phyloP scores from a whole-genome alignment of 2,329 filamentous ascomycete species.

The Sporothrix inflata region DNA sequence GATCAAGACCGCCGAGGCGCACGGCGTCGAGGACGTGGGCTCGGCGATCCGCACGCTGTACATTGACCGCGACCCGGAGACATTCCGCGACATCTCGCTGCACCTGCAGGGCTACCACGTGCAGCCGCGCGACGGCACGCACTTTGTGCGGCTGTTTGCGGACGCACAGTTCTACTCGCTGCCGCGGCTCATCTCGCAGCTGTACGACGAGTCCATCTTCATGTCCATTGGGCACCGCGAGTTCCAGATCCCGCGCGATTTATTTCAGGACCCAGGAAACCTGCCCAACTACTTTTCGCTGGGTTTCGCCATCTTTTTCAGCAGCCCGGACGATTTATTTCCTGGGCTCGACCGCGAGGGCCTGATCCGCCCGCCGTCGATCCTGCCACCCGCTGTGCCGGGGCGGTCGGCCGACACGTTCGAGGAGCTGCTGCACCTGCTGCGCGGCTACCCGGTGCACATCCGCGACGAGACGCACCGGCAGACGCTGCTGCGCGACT shows the following conservation, averaged over 20 bases:
- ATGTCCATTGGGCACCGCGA: slow-evolving; percentile 84
- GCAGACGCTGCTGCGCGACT: slow-evolving; percentile 77
- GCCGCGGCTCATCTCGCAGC: slow-evolving; percentile 83
- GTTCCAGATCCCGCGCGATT: slow-evolving; percentile 87
- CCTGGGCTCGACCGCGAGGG: slow-evolving; percentile 79
- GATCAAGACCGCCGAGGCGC: slow-evolving; percentile 64
- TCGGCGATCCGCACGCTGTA: slow-evolving; percentile 76
- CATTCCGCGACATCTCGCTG: slow-evolving; percentile 85
- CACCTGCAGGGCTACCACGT: slow-evolving; percentile 94
- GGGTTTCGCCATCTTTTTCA: slow-evolving; percentile 87
- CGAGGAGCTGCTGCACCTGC: slow-evolving; percentile 75
- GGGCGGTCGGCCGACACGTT: slow-evolving; percentile 84
- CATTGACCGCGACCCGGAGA: slow-evolving; percentile 89
- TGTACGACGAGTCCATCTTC: slow-evolving; percentile 90
- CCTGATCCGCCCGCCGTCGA: slow-evolving; percentile 83
- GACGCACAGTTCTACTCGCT: slow-evolving; percentile 90
- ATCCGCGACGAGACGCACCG: slow-evolving; percentile 79
- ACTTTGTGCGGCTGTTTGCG: slow-evolving; percentile 90
- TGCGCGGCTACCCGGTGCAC: slow-evolving; percentile 80
- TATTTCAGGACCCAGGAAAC: slow-evolving; percentile 84
- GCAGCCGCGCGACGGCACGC: slow-evolving; percentile 75
- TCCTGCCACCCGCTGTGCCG: slow-evolving; percentile 79
- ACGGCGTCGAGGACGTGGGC: slow-evolving; percentile 53
- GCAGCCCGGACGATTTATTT: slow-evolving; percentile 76
- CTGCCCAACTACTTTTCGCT: slow-evolving; percentile 95